A percentile compares a stretch with the other conserved stretches of the same genome.
These are phyloP conservation scores for Fraxinus sp. DNA, from an alignment of 305 asterid species.

Conservation along the genomic window DNA sequence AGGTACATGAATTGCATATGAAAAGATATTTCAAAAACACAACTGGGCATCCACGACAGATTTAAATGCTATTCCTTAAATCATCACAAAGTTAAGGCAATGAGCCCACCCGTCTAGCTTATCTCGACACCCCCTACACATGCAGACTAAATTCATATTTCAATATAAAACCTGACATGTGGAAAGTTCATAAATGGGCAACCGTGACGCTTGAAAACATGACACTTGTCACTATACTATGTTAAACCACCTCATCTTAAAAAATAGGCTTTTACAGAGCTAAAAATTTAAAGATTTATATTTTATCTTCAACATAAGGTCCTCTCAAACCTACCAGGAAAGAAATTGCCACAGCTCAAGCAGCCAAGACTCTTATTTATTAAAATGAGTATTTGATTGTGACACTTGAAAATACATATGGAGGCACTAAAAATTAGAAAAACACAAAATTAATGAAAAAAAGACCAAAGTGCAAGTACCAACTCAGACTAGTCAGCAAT, in stretches of 20 bases:
- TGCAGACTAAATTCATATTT: not conserved
- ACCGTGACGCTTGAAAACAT: not conserved
- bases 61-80: not conserved
- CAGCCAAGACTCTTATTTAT: not conserved
- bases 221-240: not conserved
- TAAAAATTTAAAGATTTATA: not conserved
- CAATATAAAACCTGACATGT: not conserved
- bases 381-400: not conserved
- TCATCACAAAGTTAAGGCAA: not conserved
- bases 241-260: not conserved
- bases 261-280: not conserved
- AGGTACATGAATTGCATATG: not conserved
- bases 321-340: not conserved
- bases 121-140: not conserved
- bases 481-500: constrained; percentile 1
- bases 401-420: not conserved
- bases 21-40: not conserved
- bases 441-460: not conserved
- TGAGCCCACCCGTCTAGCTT: not conserved
- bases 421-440: constrained; percentile 1
- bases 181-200: not conserved
- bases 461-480: not conserved
- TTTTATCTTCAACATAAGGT: not conserved
- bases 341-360: not conserved
- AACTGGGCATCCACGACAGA: not conserved